Evolutionary conservation across 257 asterid genomes (phyloP).

Genomic region (Solanum acaule): DNA sequence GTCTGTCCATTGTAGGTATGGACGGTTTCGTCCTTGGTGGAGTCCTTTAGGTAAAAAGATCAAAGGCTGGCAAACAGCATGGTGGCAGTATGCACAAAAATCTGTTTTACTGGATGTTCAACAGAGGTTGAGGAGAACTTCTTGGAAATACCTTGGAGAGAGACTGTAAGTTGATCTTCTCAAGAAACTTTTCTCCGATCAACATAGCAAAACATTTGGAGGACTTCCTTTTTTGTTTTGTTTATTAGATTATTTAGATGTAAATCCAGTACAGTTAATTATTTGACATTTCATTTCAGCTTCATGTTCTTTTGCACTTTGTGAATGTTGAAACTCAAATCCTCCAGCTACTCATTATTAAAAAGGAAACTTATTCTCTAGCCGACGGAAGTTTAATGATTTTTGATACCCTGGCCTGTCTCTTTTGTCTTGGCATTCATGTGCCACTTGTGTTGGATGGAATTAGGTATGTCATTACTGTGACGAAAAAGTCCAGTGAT

Average conservation of each 20-base stretch:
- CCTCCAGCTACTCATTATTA: neutral
- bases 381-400: neutral
- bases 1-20: conserved; percentile 48
- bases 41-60: conserved; percentile 65
- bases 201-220: neutral
- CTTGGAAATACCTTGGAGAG: conserved; percentile 92
- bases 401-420: neutral
- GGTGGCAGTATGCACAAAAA: conserved; percentile 96
- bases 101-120: conserved; percentile 82
- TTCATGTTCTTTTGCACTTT: neutral
- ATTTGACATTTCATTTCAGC: neutral
- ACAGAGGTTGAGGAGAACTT: conserved; percentile 69
- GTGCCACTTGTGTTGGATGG: neutral
- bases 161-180: conserved; percentile 61
- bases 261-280: neutral
- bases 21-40: conserved; percentile 92
- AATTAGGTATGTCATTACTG: neutral
- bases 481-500: neutral
- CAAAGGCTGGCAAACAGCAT: conserved; percentile 82
- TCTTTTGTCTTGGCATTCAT: neutral
- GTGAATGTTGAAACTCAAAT: neutral
- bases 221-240: neutral
- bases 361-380: neutral
- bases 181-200: neutral
- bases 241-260: neutral